phyloP scores from a whole-genome alignment of 1,284 basidiomycete species.

The Puccinia horiana region DNA sequence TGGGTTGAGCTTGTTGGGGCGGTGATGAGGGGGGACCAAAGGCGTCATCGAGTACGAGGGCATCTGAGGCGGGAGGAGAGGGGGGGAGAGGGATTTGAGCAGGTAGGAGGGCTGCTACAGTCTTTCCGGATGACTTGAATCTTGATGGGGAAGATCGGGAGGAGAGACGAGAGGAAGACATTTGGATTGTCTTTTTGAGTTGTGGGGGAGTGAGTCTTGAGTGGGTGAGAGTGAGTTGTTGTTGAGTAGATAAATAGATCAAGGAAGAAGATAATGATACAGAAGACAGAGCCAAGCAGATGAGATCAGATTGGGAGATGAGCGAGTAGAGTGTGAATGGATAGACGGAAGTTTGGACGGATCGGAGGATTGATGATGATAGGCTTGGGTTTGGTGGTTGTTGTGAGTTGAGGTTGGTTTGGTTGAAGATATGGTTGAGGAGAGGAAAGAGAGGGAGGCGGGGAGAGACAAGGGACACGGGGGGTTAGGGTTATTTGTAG shows the following conservation, averaged over 20 bases:
- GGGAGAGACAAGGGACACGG: not conserved
- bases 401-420: not conserved
- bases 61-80: conserved; percentile 36
- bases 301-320: not conserved
- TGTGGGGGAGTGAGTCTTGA: not conserved
- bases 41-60: not conserved
- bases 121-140: conserved; percentile 1
- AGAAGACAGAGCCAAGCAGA: conserved; percentile 18
- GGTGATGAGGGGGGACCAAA: not conserved
- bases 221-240: not conserved
- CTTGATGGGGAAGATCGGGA: conserved; percentile 10
- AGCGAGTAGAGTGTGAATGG: not conserved
- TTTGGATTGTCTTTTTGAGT: not conserved
- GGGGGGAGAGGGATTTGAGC: conserved; percentile 35
- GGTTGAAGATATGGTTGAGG: not conserved
- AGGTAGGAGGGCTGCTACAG: not conserved
- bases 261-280: not conserved
- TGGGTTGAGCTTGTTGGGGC: not conserved
- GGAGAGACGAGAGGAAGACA: not conserved
- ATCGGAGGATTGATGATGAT: not conserved
- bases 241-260: not conserved
- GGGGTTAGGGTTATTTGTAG: not conserved
- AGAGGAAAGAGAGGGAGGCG: not conserved
- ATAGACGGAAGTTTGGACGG: not conserved
- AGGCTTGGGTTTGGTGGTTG: not conserved